Evolutionary conservation across 116 monocot genomes (phyloP), one percentile per base, ranked within the genome.

Genomic region (Dioscorea cayenensis): DNA sequence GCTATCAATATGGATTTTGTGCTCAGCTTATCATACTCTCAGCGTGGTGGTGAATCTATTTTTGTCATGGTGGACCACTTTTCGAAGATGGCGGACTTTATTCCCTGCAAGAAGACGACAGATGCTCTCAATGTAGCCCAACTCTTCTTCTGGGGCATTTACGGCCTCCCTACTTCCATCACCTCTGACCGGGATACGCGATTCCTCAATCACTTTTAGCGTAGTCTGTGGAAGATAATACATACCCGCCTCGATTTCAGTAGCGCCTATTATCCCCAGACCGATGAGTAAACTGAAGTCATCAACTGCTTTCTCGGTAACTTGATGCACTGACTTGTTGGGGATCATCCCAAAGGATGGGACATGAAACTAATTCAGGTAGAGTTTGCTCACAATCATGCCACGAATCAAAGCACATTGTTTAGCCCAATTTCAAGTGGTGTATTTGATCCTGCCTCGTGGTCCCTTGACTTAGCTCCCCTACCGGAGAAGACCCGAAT

Each of bases 81-180:
- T n/a, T n/a, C n/a, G n/a, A n/a, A n/a, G n/a, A 51, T 65, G 29
- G 65, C 65, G 5, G 28, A 65, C 18, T 69, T 69, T 69, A 21
- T 69, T 8, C 5, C 48, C 51, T 49, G 49, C 4, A 51, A 49
- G 50, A 50, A 50, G 22, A 50, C 48, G 6, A 6, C 27, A 6
- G 50, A 69, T 51, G 66, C n/a, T 36, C 36, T 66, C 21, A 7
- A 66, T 66, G 66, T 66, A 16, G 66, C 69, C 3, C 69, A 69
- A 50, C 50, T 69, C 8, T 69, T 22, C 16, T 69, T 50, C 51
- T 51, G 69, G 13, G 69, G 51, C 3, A 35, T 51, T 3, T 69
- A 69, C 23, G 50, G 69, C 23, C 50, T 69, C 51, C 49, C 17
- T 20, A 49, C 50, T 22, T n/a, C n/a, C n/a, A n/a, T n/a, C n/a